Evolutionary conservation across 2,329 filamentous ascomycete genomes (phyloP).

Genomic region (Aspergillus piperis): DNA sequence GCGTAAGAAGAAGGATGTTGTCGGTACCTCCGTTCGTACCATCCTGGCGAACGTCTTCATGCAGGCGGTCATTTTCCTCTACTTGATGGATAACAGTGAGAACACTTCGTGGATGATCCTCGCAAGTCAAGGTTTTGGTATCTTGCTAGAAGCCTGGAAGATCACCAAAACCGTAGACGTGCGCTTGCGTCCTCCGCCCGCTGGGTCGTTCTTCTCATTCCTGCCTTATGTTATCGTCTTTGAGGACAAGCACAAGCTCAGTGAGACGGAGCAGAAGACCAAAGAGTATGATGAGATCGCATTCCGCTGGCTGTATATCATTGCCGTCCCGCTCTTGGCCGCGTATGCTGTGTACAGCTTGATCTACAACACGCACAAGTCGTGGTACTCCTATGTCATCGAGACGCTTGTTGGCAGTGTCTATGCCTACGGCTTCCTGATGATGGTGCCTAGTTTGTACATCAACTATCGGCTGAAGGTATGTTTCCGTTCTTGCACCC

Average conservation of each 20-base stretch:
- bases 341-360: slow-evolving; percentile 92
- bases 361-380: slow-evolving; percentile 92
- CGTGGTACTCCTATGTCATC: slow-evolving; percentile 96
- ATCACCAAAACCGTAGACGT: slow-evolving; percentile 94
- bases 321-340: slow-evolving; percentile 82
- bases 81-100: slow-evolving; percentile 94
- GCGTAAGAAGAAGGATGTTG: slow-evolving; percentile 99
- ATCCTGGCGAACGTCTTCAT: slow-evolving; percentile 98
- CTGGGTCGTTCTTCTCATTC: slow-evolving; percentile 69
- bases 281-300: slow-evolving; percentile 98
- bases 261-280: slow-evolving; percentile 94
- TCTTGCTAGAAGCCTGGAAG: slow-evolving; percentile 83
- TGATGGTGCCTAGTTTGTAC: slow-evolving; percentile 97
- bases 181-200: slow-evolving; percentile 68
- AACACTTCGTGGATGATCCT: slow-evolving; percentile 99
- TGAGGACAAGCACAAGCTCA: slow-evolving; percentile 95
- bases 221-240: slow-evolving; percentile 81
- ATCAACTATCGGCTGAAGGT: slow-evolving; percentile 98
- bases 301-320: slow-evolving; percentile 94
- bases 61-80: slow-evolving; percentile 94
- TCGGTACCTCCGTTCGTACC: slow-evolving; percentile 92
- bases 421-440: slow-evolving; percentile 96
- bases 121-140: slow-evolving; percentile 84
- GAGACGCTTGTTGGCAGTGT: slow-evolving; percentile 92
- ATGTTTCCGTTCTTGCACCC: slow-evolving; percentile 15